These are phyloP conservation scores for Nicotiana sylvestris DNA, from an alignment of 257 asterid genomes.

Conservation along the genomic window DNA sequence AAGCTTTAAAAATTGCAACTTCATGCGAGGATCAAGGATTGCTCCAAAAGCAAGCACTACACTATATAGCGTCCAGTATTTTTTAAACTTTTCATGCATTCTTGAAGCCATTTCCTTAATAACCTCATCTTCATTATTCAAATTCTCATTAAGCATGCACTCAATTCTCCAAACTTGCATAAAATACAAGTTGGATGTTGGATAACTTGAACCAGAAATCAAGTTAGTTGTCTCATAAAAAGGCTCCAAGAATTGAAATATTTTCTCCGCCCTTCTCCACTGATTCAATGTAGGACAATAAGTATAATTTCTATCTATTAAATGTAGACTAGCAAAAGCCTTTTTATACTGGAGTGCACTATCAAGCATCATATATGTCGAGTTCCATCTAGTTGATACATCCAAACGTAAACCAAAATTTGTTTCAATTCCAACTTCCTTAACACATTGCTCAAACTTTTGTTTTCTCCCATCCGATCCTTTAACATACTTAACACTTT, in stretches of 20 bases:
- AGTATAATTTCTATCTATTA: background rate
- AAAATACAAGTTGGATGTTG: background rate
- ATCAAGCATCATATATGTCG: background rate
- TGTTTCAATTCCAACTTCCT: background rate
- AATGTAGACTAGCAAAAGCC: background rate
- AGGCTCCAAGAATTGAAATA: background rate
- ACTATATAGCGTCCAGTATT: background rate
- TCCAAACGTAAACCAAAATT: background rate
- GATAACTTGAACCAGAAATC: background rate
- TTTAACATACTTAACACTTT: background rate
- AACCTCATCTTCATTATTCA: background rate
- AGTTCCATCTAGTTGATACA: background rate
- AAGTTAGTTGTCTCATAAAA: slow-evolving; percentile 3
- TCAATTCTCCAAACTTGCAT: too few species aligned
- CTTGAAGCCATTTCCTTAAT: background rate
- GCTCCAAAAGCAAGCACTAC: background rate
- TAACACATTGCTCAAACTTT: background rate
- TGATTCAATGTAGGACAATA: background rate
- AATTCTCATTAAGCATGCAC: background rate
- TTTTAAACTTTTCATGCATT: background rate
- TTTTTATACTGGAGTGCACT: background rate
- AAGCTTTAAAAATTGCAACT: background rate
- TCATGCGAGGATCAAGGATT: background rate
- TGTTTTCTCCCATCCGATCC: background rate
- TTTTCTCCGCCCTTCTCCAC: background rate